These are phyloP conservation scores for Hypoxylon sp. DNA, from an alignment of 2,329 filamentous ascomycete species.

Conservation along the genomic window DNA sequence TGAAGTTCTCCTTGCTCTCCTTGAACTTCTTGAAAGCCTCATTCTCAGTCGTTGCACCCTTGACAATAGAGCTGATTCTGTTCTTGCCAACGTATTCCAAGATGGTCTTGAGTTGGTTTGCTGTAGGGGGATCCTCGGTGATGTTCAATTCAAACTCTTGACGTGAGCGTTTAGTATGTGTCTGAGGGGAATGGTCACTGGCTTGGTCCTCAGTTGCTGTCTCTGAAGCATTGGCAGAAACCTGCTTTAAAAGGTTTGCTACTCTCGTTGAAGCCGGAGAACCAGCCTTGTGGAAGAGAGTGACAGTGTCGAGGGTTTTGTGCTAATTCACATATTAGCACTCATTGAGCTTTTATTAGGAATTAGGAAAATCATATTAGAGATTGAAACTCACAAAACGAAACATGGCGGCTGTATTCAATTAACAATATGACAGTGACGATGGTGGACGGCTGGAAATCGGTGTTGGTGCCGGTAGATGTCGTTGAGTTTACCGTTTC, in stretches of 20 bases:
- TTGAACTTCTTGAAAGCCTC: constrained; percentile 87
- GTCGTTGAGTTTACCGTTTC: constrained; percentile 43
- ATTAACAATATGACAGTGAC: background rate
- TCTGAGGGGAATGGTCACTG: constrained; percentile 74
- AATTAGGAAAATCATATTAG: background rate
- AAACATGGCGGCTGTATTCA: constrained; percentile 59
- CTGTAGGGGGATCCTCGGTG: constrained; percentile 83
- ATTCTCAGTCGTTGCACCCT: constrained; percentile 78
- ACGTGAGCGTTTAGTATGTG: constrained; percentile 62
- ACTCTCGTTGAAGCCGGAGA: constrained; percentile 80
- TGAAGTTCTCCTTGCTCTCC: constrained; percentile 76
- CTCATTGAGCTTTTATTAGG: background rate
- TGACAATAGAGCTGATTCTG: constrained; percentile 74
- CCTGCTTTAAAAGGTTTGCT: constrained; percentile 83
- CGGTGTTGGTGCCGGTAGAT: constrained; percentile 12
- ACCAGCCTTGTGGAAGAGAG: constrained; percentile 91
- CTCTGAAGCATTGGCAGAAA: constrained; percentile 76
- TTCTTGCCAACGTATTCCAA: constrained; percentile 81
- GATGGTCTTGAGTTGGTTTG: constrained; percentile 86
- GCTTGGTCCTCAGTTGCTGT: constrained; percentile 82
- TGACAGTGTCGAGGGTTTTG: constrained; percentile 90
- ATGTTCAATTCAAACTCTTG: constrained; percentile 89
- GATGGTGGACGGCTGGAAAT: constrained; percentile 5
- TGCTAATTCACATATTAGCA: constrained; percentile 63
- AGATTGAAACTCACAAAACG: constrained; percentile 61